Percentiles rank a stretch among this genome's conserved stretches.
phyloP scores from a whole-genome alignment of 345 rosid species.

The Raphanus raphanistrum region DNA sequence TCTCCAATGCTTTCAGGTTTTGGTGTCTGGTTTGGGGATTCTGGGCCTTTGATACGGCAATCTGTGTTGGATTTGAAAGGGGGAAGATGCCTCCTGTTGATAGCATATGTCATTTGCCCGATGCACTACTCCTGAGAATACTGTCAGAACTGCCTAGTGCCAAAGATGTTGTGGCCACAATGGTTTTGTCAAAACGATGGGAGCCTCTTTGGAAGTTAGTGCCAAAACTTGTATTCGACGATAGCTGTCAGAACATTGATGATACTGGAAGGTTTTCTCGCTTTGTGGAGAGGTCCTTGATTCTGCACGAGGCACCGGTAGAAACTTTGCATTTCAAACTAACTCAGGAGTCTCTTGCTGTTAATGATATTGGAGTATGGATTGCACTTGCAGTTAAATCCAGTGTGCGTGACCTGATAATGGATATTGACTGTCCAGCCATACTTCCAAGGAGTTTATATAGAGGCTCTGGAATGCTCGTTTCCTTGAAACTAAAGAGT shows the following conservation, averaged over 20 bases:
- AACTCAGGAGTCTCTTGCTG: neutral
- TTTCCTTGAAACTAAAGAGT: neutral
- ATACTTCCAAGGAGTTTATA: constrained; percentile 2
- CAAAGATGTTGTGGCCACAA: neutral
- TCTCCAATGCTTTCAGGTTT: neutral
- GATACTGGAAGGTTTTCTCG: neutral
- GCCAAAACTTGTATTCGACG: neutral
- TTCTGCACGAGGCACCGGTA: constrained; percentile 11
- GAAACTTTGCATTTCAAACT: constrained; percentile 11
- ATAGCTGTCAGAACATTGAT: neutral
- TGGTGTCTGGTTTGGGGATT: neutral
- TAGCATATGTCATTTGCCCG: neutral
- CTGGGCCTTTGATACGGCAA: too few relatives aligned
- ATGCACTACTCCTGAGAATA: neutral
- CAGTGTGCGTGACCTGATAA: neutral
- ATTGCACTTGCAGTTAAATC: neutral
- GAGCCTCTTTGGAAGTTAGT: neutral
- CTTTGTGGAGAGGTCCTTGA: constrained; percentile 19
- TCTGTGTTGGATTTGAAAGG: neutral
- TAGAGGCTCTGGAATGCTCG: neutral
- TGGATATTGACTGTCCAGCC: neutral
- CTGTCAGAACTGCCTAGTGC: neutral
- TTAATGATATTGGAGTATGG: constrained; percentile 1
- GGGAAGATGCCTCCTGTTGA: neutral
- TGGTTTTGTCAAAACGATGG: neutral